A percentile compares a stretch with the other conserved stretches of the same genome.
These are phyloP conservation scores for Eimeria mitis DNA, from an alignment of 169 alveolate genomes.

Conservation along the genomic window DNA sequence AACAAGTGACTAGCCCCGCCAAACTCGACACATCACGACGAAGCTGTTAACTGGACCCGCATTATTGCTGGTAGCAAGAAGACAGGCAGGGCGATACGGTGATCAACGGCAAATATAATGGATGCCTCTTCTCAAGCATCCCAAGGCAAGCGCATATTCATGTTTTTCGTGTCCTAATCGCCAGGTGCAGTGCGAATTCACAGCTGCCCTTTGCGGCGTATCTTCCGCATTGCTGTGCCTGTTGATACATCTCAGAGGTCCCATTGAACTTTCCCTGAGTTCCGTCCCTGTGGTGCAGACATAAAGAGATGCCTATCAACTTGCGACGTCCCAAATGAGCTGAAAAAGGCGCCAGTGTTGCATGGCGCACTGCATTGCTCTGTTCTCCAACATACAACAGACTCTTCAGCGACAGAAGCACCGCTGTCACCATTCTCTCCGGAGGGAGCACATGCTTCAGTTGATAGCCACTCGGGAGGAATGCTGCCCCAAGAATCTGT, in stretches of 20 bases:
- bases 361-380: constrained; percentile 11
- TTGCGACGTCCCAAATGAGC: background rate
- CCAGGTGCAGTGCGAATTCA: background rate
- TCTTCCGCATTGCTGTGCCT: background rate
- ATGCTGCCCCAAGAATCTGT: background rate
- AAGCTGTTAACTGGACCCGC: background rate
- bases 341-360: constrained; percentile 10
- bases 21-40: background rate
- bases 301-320: constrained; percentile 3
- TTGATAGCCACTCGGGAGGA: constrained; percentile 11
- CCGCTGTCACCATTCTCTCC: constrained; percentile 47
- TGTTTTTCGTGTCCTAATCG: background rate
- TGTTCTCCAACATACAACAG: background rate
- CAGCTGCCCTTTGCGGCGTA: background rate
- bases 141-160: background rate
- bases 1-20: background rate
- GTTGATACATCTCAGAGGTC: background rate
- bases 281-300: background rate
- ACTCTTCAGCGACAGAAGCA: constrained; percentile 61
- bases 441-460: background rate
- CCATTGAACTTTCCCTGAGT: background rate
- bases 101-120: background rate
- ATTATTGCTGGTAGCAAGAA: constrained; percentile 15
- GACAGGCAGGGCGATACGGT: background rate
- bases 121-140: constrained; percentile 9